Base-by-base conservation (phyloP, 345 rosid species). In the Populus euphratica region DNA sequence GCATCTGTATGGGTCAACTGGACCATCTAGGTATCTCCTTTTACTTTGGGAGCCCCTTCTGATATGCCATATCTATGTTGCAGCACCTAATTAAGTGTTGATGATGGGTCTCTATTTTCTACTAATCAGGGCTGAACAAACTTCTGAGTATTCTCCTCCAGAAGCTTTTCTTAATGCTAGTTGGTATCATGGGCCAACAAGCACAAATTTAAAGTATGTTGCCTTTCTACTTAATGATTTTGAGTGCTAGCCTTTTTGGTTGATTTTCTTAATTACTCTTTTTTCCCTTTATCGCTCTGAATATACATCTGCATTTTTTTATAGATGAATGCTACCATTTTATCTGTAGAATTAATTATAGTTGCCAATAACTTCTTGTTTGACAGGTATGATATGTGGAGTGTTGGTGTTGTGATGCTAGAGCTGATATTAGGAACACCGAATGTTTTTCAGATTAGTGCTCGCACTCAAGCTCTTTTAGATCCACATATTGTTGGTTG, bases 361-460 rank as follows among this genome's bases (percentile, higher is more conserved):
- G 44, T 76, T 73, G 23, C 43, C 63, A 23, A 29, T 59, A 14
- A 29, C 61, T 38, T 66, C 70, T 63, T 61, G 41, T 67, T 73
- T 81, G 70, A 81, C 85, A 93, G 97, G 84, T 93, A 93, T 71
- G 99, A 94, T 81, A 90, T 93, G 94, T 94, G 99, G 99, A 89
- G 99, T 76, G 94, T 93, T 75, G 98, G 97, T 74, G 99, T 93
- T 77, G 95, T 95, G 80, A 86, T 91, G 67, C 86, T 95, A 85
- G 99, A 95, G 89, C 79, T 95, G 90, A 90, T 95, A 33, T 86
- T 95, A 80, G 99, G 98, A 70, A 89, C 98, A 69, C 97, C 97
- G 49, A 86, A 91, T 81, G 94, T 93, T 76, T 95, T 95, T 80
- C 98, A 90, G 78, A 81, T 91, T 56, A 91, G 89, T 80, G 69